A percentile compares a stretch with the other conserved stretches of the same genome.
phyloP scores from a whole-genome alignment of 1,284 basidiomycete genomes.

The Polyporus tsugae region DNA sequence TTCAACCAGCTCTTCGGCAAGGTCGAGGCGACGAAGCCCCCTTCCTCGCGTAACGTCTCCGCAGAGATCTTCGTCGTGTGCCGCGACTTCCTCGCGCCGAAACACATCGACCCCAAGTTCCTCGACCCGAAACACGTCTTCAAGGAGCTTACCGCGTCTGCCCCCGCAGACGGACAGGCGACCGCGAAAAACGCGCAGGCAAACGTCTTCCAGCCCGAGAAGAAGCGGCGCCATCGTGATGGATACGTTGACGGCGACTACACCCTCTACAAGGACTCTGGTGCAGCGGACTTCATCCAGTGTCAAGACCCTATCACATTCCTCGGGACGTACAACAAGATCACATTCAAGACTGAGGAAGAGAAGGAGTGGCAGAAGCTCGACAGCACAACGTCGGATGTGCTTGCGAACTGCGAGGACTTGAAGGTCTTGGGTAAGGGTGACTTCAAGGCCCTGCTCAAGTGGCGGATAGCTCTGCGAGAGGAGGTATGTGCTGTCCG shows the following conservation, averaged over 20 bases:
- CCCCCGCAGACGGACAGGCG: conserved; percentile 57
- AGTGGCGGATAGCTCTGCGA: conserved; percentile 88
- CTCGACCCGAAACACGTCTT: conserved; percentile 98
- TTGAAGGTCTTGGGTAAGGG: conserved; percentile 97
- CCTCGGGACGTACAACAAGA: conserved; percentile 87
- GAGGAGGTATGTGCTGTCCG: conserved; percentile 67
- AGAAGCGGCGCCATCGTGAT: conserved; percentile 92
- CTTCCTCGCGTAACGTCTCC: conserved; percentile 98
- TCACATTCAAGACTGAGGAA: conserved; percentile 85
- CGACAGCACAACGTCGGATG: conserved; percentile 80
- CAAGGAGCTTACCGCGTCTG: conserved; percentile 79
- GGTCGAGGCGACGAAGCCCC: conserved; percentile 99
- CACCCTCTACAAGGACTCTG: conserved; percentile 84
- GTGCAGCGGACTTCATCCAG: conserved; percentile 81
- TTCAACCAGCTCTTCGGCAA: conserved; percentile 96
- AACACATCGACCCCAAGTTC: conserved; percentile 97
- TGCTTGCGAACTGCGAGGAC: conserved; percentile 88
- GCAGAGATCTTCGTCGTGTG: conserved; percentile 99
- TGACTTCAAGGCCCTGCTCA: conserved; percentile 94
- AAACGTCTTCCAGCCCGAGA: conserved; percentile 98
- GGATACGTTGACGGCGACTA: conserved; percentile 98
- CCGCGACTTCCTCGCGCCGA: conserved; percentile 94
- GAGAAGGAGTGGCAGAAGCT: conserved; percentile 87
- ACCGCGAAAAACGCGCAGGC: conserved; percentile 72
- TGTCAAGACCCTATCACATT: conserved; percentile 79